phyloP scores from a whole-genome alignment of 345 rosid species.

The Linum tenue region DNA sequence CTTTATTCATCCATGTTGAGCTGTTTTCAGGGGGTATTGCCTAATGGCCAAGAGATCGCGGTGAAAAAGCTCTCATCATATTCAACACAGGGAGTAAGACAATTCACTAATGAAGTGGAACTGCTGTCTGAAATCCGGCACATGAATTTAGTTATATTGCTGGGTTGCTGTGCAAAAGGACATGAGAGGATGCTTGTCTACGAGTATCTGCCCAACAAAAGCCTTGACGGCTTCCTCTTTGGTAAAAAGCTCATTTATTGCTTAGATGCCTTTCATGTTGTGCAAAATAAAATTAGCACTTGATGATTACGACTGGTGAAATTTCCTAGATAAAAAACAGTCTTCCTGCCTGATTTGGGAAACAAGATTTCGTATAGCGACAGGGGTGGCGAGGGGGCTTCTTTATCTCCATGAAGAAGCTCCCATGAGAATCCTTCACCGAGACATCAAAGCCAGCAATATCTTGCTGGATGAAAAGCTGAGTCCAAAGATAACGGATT shows the following conservation, averaged over 20 bases:
- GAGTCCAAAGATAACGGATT: slow-evolving; percentile 27
- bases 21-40: slow-evolving; percentile 19
- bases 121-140: slow-evolving; percentile 18
- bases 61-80: slow-evolving; percentile 25
- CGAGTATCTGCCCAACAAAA: slow-evolving; percentile 26
- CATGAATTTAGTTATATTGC: slow-evolving; percentile 21
- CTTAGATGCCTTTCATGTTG: not conserved
- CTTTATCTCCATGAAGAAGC: slow-evolving; percentile 30
- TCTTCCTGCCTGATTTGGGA: slow-evolving; percentile 18
- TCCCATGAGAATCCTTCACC: slow-evolving; percentile 24
- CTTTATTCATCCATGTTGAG: not conserved
- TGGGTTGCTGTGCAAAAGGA: slow-evolving; percentile 26
- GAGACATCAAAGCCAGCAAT: slow-evolving; percentile 30
- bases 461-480: slow-evolving; percentile 21
- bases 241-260: slow-evolving; percentile 8
- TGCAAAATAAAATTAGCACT: not conserved
- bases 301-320: not conserved
- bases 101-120: slow-evolving; percentile 27
- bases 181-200: slow-evolving; percentile 29
- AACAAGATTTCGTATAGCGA: slow-evolving; percentile 16
- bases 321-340: slow-evolving; percentile 14
- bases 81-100: slow-evolving; percentile 21
- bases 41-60: slow-evolving; percentile 23
- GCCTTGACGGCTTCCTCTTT: slow-evolving; percentile 25
- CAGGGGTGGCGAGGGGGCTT: slow-evolving; percentile 25